Evolutionary conservation across 2,329 filamentous ascomycete genomes (phyloP).

Genomic region (Talaromyces atroroseus): DNA sequence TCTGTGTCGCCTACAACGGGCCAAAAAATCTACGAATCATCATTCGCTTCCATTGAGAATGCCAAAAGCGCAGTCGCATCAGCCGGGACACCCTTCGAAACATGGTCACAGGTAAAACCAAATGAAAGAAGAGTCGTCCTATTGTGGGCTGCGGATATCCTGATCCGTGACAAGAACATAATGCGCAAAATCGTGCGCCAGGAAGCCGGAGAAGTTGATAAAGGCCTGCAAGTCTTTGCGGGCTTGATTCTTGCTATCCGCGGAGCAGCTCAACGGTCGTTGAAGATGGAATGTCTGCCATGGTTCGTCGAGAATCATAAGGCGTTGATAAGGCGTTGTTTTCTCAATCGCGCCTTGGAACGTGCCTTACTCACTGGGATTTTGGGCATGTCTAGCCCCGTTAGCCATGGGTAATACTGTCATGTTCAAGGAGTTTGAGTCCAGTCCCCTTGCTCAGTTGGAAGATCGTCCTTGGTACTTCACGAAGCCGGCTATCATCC

Average conservation of each 20-base stretch:
- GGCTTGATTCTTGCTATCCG: constrained; percentile 13
- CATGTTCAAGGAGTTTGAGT: constrained; percentile 27
- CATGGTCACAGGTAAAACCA: constrained; percentile 3
- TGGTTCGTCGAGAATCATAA: constrained; percentile 3
- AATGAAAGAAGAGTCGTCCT: constrained; percentile 5
- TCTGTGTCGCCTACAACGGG: constrained; percentile 1
- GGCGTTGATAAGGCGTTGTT: constrained; percentile 9
- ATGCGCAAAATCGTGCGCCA: neutral
- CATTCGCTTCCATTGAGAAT: constrained; percentile 3
- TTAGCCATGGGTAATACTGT: constrained; percentile 19
- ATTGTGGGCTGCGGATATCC: neutral
- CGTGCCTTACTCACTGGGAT: constrained; percentile 17
- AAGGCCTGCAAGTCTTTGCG: neutral
- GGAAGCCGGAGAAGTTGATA: constrained; percentile 4
- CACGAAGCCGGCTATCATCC: constrained; percentile 38
- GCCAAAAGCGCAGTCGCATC: constrained; percentile 6
- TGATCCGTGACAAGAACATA: neutral
- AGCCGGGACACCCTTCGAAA: constrained; percentile 1
- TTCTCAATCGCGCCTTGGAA: constrained; percentile 14
- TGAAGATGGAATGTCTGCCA: constrained; percentile 26
- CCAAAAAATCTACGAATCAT: constrained; percentile 1
- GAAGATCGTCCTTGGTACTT: constrained; percentile 30
- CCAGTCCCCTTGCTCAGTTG: constrained; percentile 28
- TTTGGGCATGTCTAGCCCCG: constrained; percentile 20
- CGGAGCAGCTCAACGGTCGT: constrained; percentile 23